phyloP scores from a whole-genome alignment of 1,284 basidiomycete genomes.

The Trichosporon sp. region DNA sequence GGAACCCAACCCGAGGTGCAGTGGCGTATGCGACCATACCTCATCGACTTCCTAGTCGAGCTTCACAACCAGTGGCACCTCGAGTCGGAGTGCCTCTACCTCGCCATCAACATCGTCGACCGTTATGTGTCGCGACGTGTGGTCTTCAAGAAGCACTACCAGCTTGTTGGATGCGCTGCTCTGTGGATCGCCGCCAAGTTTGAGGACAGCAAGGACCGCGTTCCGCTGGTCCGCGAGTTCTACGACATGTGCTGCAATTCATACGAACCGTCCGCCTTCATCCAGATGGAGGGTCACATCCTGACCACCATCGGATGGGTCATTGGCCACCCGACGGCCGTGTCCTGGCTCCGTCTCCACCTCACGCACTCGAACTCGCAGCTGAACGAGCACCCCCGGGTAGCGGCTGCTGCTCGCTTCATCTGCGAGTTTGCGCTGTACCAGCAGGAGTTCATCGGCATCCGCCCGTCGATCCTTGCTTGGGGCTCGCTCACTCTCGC shows the following conservation, averaged over 20 bases:
- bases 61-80: conserved; percentile 96
- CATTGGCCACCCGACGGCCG: conserved; percentile 95
- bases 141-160: conserved; percentile 99
- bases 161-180: conserved; percentile 96
- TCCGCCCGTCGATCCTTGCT: conserved; percentile 82
- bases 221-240: conserved; percentile 91
- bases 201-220: conserved; percentile 97
- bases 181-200: conserved; percentile 99
- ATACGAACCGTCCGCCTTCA: conserved; percentile 93
- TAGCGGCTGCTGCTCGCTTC: conserved; percentile 93
- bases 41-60: conserved; percentile 98
- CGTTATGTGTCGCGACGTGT: conserved; percentile 98
- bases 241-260: conserved; percentile 91
- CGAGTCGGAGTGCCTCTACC: conserved; percentile 95
- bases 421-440: conserved; percentile 98
- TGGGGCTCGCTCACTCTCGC: conserved; percentile 84
- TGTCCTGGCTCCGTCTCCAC: conserved; percentile 83
- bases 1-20: conserved; percentile 97
- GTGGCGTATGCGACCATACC: conserved; percentile 98
- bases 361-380: conserved; percentile 58
- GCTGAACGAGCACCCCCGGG: conserved; percentile 77
- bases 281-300: conserved; percentile 95
- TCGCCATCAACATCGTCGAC: conserved; percentile 98
- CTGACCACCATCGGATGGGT: conserved; percentile 94
- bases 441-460: conserved; percentile 90